These are phyloP conservation scores for Pythium phragmiticola DNA, from an alignment of 352 stramenopile genomes.

Conservation along the genomic window DNA sequence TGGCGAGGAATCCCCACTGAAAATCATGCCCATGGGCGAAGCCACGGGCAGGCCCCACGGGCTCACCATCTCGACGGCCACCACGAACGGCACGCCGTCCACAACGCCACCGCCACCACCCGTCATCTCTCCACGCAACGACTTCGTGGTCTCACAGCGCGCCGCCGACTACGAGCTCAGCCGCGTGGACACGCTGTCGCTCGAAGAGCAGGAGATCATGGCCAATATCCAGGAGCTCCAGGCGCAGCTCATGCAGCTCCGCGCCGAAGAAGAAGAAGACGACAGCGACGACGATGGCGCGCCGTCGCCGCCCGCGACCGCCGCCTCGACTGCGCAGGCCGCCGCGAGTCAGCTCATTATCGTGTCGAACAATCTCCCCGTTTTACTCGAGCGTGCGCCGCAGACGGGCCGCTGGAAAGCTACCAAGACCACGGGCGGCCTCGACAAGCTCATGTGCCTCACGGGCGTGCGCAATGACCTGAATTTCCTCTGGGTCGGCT, in stretches of 20 bases:
- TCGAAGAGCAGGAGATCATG: conserved; percentile 88
- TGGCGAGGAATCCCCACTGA: neutral
- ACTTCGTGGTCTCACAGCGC: conserved; percentile 79
- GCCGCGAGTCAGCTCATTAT: conserved; percentile 74
- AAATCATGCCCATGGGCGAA: conserved; percentile 8
- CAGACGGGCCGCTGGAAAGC: conserved; percentile 82
- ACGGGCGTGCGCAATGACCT: conserved; percentile 63
- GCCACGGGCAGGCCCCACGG: neutral
- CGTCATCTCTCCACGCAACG: conserved; percentile 57
- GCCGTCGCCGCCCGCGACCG: conserved; percentile 12
- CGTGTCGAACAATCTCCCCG: conserved; percentile 85
- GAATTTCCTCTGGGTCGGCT: conserved; percentile 88
- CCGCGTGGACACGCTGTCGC: conserved; percentile 64
- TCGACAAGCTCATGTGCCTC: conserved; percentile 84
- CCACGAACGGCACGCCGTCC: conserved; percentile 8
- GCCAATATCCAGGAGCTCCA: conserved; percentile 90
- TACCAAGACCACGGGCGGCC: conserved; percentile 80
- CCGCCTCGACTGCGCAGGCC: conserved; percentile 7
- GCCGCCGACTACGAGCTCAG: conserved; percentile 67
- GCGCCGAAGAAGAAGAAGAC: conserved; percentile 60
- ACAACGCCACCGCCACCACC: neutral
- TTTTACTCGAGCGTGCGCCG: conserved; percentile 69
- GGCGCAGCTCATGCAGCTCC: conserved; percentile 80
- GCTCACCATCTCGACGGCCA: conserved; percentile 22
- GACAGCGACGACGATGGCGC: conserved; percentile 49